phyloP scores from a whole-genome alignment of 495 filamentous ascomycete species.

The Tuber magnatum region DNA sequence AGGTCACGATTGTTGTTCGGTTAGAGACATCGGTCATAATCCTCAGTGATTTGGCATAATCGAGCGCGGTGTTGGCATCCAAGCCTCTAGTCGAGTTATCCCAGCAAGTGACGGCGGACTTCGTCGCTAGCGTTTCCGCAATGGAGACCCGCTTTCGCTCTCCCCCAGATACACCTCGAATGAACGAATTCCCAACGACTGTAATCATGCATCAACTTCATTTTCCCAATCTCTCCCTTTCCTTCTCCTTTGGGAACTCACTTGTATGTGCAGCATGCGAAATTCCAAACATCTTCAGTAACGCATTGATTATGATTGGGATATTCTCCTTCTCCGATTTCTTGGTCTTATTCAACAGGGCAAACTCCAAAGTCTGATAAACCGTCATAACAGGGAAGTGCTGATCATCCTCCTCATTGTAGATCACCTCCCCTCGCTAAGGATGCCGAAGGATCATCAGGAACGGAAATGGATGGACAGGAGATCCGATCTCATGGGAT shows the following conservation, averaged over 20 bases:
- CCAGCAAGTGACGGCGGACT: conserved; percentile 44
- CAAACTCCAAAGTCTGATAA: conserved; percentile 73
- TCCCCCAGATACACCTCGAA: conserved; percentile 63
- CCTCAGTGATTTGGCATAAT: conserved; percentile 68
- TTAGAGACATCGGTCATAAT: conserved; percentile 77
- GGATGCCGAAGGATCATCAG: conserved; percentile 74
- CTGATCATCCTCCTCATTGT: conserved; percentile 51
- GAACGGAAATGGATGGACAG: conserved; percentile 43
- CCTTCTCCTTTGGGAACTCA: conserved; percentile 44
- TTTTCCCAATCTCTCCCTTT: background rate
- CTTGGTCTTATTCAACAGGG: conserved; percentile 74
- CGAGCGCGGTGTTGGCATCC: conserved; percentile 70
- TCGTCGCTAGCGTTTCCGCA: conserved; percentile 49
- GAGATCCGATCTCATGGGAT: background rate
- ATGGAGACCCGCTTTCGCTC: conserved; percentile 67
- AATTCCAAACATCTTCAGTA: conserved; percentile 65
- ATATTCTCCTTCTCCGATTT: conserved; percentile 62
- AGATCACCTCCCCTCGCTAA: conserved; percentile 33
- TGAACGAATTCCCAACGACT: conserved; percentile 58
- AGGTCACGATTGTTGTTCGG: conserved; percentile 68
- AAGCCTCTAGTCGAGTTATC: conserved; percentile 76
- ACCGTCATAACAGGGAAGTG: conserved; percentile 75
- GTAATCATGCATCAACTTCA: no score
- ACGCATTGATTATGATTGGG: conserved; percentile 56
- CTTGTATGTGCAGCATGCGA: conserved; percentile 50